Evolutionary conservation across 352 stramenopile genomes (phyloP).

Genomic region (Phytophthora melonis): DNA sequence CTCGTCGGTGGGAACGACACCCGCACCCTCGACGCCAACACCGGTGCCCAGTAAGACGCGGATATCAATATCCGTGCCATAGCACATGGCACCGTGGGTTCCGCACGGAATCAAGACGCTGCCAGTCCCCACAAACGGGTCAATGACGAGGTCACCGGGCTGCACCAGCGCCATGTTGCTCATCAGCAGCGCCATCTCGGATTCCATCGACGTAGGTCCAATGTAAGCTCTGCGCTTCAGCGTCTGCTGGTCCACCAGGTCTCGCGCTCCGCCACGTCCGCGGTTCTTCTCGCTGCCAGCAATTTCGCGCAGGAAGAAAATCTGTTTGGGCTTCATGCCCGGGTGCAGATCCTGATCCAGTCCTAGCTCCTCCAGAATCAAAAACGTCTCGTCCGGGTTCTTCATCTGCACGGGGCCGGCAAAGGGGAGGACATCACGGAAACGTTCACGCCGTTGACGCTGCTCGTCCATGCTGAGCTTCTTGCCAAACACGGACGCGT

Average conservation of each 20-base stretch:
- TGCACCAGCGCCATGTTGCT: conserved; percentile 86
- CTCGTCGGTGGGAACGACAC: conserved; percentile 21
- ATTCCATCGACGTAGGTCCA: conserved; percentile 98
- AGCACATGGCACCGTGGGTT: conserved; percentile 93
- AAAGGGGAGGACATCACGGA: conserved; percentile 70
- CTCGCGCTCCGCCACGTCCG: conserved; percentile 68
- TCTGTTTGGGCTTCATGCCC: conserved; percentile 55
- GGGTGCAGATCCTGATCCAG: conserved; percentile 56
- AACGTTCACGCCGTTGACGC: conserved; percentile 52
- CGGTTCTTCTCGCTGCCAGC: conserved; percentile 80
- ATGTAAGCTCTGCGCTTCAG: conserved; percentile 96
- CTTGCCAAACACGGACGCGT: conserved; percentile 80
- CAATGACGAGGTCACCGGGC: conserved; percentile 88
- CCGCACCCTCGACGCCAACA: conserved; percentile 58
- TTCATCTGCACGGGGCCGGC: conserved; percentile 78
- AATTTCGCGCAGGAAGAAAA: conserved; percentile 78
- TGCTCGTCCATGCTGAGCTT: conserved; percentile 84
- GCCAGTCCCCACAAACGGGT: conserved; percentile 98
- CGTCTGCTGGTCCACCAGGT: conserved; percentile 92
- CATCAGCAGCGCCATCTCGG: conserved; percentile 98
- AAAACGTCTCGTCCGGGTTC: conserved; percentile 70
- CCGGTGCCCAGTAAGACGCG: conserved; percentile 94
- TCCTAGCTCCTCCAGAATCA: conserved; percentile 81
- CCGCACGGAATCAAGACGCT: conserved; percentile 96
- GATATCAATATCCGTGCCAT: conserved; percentile 98